These are phyloP conservation scores for Persicaria maculosa DNA, from an alignment of 148 eudicot species.

Conservation along the genomic window DNA sequence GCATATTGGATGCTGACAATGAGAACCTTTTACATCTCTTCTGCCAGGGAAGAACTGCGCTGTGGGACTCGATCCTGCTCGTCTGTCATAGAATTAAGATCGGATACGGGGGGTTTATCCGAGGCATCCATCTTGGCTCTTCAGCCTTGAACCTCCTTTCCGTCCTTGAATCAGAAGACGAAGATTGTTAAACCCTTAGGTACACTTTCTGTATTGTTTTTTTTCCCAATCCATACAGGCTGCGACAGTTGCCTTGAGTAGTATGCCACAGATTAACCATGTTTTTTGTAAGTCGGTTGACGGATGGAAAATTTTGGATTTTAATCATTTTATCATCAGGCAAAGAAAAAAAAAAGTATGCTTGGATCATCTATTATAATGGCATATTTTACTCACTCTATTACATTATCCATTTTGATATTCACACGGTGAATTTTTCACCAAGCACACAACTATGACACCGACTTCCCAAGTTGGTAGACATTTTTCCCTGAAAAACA, in stretches of 20 bases:
- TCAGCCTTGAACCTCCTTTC: slow-evolving; percentile 76
- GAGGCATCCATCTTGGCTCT: slow-evolving; percentile 88
- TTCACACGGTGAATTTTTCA: too few relatives aligned
- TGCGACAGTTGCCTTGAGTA: background rate
- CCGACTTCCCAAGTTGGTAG: too few relatives aligned
- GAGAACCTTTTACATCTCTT: slow-evolving; percentile 3
- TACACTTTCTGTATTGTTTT: background rate
- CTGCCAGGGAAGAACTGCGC: slow-evolving; percentile 89
- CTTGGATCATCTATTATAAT: too few relatives aligned
- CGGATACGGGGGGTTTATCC: slow-evolving; percentile 60
- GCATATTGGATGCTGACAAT: background rate
- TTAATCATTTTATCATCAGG: too few relatives aligned
- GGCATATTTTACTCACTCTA: too few relatives aligned
- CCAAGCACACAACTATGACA: too few relatives aligned
- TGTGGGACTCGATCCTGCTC: slow-evolving; percentile 91
- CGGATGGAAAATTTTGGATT: background rate
- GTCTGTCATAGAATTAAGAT: slow-evolving; percentile 67
- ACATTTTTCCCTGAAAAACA: too few relatives aligned
- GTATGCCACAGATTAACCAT: background rate
- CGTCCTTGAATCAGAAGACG: slow-evolving; percentile 60
- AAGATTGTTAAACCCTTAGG: slow-evolving; percentile 26
- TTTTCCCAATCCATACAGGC: background rate
- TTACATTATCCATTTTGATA: too few relatives aligned
- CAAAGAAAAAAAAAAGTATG: too few relatives aligned
- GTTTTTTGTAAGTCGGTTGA: background rate